Evolutionary conservation across 2,329 filamentous ascomycete genomes (phyloP).

Genomic region (Phialophora chinensis): DNA sequence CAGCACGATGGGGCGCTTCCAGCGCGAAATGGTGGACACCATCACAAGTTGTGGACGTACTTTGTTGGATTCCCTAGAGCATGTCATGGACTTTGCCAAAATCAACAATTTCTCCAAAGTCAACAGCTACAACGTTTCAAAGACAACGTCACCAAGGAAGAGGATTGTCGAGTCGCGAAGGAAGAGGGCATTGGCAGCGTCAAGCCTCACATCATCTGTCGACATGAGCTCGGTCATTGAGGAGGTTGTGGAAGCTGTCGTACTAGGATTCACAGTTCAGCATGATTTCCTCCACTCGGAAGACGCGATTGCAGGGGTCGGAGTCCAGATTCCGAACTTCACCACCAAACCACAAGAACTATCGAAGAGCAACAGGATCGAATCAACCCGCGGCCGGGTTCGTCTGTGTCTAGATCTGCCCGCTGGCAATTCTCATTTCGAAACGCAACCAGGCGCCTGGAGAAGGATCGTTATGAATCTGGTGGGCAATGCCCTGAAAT

Average conservation of each 20-base stretch:
- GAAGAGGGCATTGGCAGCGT: conserved; percentile 3
- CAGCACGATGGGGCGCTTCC: conserved; percentile 41
- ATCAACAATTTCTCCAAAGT: conserved; percentile 49
- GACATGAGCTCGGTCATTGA: conserved; percentile 55
- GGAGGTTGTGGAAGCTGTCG: conserved; percentile 62
- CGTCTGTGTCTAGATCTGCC: conserved; percentile 55
- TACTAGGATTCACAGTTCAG: conserved; percentile 44
- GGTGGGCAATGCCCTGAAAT: conserved; percentile 58
- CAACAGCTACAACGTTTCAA: not conserved
- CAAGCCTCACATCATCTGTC: conserved; percentile 31
- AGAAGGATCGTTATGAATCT: conserved; percentile 57
- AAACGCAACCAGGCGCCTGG: conserved; percentile 54
- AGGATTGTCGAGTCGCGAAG: not conserved
- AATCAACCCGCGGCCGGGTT: conserved; percentile 22
- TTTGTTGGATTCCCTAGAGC: conserved; percentile 51
- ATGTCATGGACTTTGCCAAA: conserved; percentile 52
- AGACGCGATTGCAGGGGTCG: conserved; percentile 6
- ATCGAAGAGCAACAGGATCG: not conserved
- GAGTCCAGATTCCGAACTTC: conserved; percentile 14
- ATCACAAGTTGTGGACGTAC: conserved; percentile 51
- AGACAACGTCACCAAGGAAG: not conserved
- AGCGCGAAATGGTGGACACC: conserved; percentile 44
- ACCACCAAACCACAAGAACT: not conserved
- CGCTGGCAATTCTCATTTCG: conserved; percentile 43
- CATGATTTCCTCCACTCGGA: conserved; percentile 15